Conservation (phyloP, 2,329 filamentous ascomycete genomes). For the Tolypocladium pustulatum region DNA sequence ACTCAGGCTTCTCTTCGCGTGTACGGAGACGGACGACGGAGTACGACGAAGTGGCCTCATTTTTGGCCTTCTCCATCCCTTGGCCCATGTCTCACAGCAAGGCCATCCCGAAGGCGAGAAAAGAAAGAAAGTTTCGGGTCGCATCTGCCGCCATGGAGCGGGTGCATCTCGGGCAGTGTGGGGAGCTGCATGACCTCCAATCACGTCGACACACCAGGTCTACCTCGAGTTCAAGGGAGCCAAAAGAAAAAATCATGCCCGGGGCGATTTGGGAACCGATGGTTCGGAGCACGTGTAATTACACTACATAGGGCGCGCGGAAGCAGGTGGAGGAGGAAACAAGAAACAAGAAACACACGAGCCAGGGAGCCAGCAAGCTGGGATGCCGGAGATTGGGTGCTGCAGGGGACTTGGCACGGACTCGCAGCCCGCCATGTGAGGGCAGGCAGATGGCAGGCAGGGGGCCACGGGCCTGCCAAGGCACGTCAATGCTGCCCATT, state of each 20-base stretch:
- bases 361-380: neutral
- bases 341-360: neutral
- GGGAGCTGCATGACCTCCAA: neutral
- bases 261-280: neutral
- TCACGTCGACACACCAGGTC: neutral
- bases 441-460: too few relatives aligned
- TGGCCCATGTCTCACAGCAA: neutral
- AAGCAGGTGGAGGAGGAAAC: neutral
- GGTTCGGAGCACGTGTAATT: neutral
- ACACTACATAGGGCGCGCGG: neutral
- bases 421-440: neutral
- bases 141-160: neutral
- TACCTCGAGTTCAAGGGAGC: neutral
- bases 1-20: neutral
- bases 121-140: neutral
- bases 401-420: neutral
- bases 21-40: too few relatives aligned
- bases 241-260: neutral
- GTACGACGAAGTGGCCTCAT: too few relatives aligned
- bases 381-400: neutral
- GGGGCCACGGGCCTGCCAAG: neutral
- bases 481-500: neutral
- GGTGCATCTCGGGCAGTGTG: neutral
- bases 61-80: neutral
- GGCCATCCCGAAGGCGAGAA: neutral